Base-by-base conservation (phyloP, 148 eudicot genomes). In the Dianthus caryophyllus region DNA sequence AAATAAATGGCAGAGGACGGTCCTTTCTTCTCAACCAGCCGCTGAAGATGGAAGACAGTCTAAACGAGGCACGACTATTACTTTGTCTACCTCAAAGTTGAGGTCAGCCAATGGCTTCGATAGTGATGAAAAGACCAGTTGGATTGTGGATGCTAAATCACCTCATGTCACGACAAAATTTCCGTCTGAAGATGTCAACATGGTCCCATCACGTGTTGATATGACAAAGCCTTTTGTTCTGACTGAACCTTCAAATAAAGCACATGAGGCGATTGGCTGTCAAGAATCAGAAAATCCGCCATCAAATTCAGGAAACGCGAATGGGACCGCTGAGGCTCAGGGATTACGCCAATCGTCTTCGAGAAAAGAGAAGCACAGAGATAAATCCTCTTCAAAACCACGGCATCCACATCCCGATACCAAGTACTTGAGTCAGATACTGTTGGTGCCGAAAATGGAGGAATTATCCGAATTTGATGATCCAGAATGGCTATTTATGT, bases 331-430 rank as follows among this genome's bases (percentile, higher is more conserved):
- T 6, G 65, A n/a, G 43, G 64, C 70, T 68, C 69, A 43, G 43
- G 49, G 49, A 6, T 61, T 48, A 50, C 73, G 71, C 26, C 61
- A 21, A 41, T 61, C 71, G n/a, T 20, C 78, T 65, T 36, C 38
- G 9, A 21, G 43, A 69, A 27, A 31, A 22, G 51, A 63, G 56
- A 59, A 69, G 21, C 65, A 38, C 21, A 60, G 59, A 69, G 56
- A 49, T 31, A 73, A 64, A 49, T 49, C 76, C 39, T 69, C 66
- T 73, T 25, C 33, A 36, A 84, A 73, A 24, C 55, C 73, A 6
- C 65, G 14, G 48, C 77, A 68, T 56, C 75, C 80, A 48, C 86
- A 85, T 76, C 86, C 81, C 0, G 84, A 80, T 74, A 68, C 67
- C 56, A 81, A 85, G 75, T 83, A 74, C 58, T 70, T 80, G 69